These are phyloP conservation scores for Funneliformis mosseae DNA, from an alignment of 192 early-diverging fungal species.

Conservation along the genomic window DNA sequence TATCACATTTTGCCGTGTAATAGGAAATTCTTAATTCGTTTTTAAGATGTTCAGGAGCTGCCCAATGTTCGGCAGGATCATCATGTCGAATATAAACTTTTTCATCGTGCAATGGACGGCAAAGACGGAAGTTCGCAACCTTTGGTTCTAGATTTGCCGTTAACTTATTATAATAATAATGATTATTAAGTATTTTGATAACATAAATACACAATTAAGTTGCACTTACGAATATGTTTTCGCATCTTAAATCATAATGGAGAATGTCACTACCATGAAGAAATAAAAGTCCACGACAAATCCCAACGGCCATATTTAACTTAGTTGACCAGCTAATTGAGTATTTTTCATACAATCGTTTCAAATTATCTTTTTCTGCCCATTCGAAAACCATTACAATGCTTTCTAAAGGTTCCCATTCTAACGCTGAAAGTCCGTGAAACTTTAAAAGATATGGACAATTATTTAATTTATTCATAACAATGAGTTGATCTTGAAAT, in stretches of 20 bases:
- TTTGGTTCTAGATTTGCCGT: slow-evolving; percentile 19
- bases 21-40: background rate
- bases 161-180: slow-evolving; percentile 7
- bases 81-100: background rate
- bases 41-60: slow-evolving; percentile 18
- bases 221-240: slow-evolving; percentile 18
- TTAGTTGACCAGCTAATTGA: slow-evolving; percentile 1
- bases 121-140: background rate
- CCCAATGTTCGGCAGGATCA: slow-evolving; percentile 27
- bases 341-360: slow-evolving; percentile 14
- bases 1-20: slow-evolving; percentile 27
- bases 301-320: slow-evolving; percentile 17
- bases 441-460: slow-evolving; percentile 19
- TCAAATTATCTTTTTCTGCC: slow-evolving; percentile 20
- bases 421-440: slow-evolving; percentile 16
- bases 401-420: background rate
- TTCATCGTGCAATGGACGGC: slow-evolving; percentile 6
- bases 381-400: slow-evolving; percentile 27
- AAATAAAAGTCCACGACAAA: slow-evolving; percentile 28
- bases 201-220: background rate
- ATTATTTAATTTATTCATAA: slow-evolving; percentile 16
- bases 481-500: slow-evolving; percentile 7
- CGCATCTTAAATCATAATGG: slow-evolving; percentile 22
- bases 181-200: background rate
- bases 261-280: slow-evolving; percentile 16